Percentiles rank a stretch among this genome's conserved stretches.
Evolutionary conservation across 345 rosid species (phyloP).

Genomic region (Rhodamnia argentea): DNA sequence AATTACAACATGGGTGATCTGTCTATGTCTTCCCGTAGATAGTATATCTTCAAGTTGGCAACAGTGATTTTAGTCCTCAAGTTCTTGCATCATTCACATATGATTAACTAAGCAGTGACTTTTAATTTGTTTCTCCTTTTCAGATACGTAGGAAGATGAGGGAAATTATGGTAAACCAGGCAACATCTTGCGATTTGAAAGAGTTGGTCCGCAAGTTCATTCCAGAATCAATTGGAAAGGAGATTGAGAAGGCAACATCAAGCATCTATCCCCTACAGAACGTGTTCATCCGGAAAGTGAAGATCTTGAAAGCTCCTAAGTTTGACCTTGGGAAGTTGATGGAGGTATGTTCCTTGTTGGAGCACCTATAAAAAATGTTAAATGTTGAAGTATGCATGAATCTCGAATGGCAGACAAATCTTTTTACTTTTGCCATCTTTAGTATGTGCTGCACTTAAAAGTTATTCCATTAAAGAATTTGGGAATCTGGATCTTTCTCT

Average conservation of each 20-base stretch:
- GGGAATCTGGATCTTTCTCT: not conserved
- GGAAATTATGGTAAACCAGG: slow-evolving; percentile 73
- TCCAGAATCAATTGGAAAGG: slow-evolving; percentile 78
- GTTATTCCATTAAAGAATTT: not conserved
- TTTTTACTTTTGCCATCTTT: not conserved
- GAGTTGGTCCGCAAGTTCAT: slow-evolving; percentile 72
- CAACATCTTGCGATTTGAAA: slow-evolving; percentile 88
- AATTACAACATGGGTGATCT: not conserved
- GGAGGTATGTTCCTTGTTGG: slow-evolving; percentile 36
- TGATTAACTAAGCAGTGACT: not conserved
- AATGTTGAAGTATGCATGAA: not conserved
- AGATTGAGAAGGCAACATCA: slow-evolving; percentile 80
- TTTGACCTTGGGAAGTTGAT: slow-evolving; percentile 97
- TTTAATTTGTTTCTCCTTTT: not conserved
- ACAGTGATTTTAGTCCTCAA: not conserved
- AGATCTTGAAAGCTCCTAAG: slow-evolving; percentile 90
- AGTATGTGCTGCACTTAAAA: no score
- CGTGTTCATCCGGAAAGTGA: slow-evolving; percentile 84
- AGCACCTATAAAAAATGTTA: not conserved
- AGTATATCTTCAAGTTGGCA: not conserved
- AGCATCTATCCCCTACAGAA: slow-evolving; percentile 84
- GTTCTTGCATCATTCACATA: not conserved
- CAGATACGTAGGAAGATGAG: slow-evolving; percentile 93
- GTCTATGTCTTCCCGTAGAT: not conserved
- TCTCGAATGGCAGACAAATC: not conserved